These are phyloP conservation scores for Porcisia hertigi DNA, from an alignment of 208 protist species.

Conservation along the genomic window DNA sequence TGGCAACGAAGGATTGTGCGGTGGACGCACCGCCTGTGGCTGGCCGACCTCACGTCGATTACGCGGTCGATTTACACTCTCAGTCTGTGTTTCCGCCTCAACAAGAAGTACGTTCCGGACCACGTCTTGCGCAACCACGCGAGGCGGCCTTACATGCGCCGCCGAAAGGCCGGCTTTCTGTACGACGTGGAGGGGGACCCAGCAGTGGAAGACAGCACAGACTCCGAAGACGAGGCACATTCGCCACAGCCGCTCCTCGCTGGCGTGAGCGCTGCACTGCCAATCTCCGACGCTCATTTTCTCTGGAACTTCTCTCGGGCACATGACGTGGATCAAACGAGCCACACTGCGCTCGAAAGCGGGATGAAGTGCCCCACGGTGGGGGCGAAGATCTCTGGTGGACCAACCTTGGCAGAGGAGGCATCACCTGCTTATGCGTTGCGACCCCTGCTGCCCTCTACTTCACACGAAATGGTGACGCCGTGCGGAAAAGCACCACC, in stretches of 20 bases:
- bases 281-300: slow-evolving; percentile 10
- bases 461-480: neutral
- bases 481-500: neutral
- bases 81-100: slow-evolving; percentile 70
- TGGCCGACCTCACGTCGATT: slow-evolving; percentile 70
- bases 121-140: slow-evolving; percentile 74
- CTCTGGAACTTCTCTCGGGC: slow-evolving; percentile 20
- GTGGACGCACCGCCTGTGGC: slow-evolving; percentile 56
- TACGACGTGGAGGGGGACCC: slow-evolving; percentile 22
- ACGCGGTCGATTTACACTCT: slow-evolving; percentile 66
- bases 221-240: slow-evolving; percentile 33
- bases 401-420: neutral
- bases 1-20: slow-evolving; percentile 36
- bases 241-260: slow-evolving; percentile 5
- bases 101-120: slow-evolving; percentile 88
- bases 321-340: slow-evolving; percentile 6
- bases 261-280: slow-evolving; percentile 9
- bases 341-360: neutral
- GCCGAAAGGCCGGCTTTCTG: slow-evolving; percentile 29
- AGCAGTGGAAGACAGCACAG: slow-evolving; percentile 12
- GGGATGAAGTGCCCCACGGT: neutral
- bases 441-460: neutral
- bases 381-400: neutral
- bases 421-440: neutral
- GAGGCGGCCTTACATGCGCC: slow-evolving; percentile 43